phyloP scores from a whole-genome alignment of 441 rosid genomes.

The Erodium texanum region DNA sequence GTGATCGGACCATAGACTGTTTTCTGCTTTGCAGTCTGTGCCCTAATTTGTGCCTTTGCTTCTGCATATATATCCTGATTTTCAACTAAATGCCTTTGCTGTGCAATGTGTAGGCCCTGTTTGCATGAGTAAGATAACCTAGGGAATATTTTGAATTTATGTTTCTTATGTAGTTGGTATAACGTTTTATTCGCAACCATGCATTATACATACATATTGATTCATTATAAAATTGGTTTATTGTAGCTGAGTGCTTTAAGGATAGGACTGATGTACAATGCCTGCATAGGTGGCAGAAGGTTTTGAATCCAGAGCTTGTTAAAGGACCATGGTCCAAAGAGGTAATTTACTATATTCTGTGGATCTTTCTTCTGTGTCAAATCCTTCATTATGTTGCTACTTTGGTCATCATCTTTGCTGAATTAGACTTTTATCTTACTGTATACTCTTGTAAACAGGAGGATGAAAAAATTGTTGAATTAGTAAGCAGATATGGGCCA shows the following conservation, averaged over 20 bases:
- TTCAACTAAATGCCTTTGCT: not conserved
- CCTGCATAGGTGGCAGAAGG: constrained; percentile 99
- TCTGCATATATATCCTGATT: not conserved
- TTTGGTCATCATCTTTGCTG: not conserved
- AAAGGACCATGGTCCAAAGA: constrained; percentile 99
- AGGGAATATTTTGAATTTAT: not conserved
- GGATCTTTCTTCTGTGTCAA: constrained; percentile 5
- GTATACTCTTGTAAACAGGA: constrained; percentile 39
- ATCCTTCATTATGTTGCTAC: constrained; percentile 6
- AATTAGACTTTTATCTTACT: not conserved
- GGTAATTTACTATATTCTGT: constrained; percentile 33
- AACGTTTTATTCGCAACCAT: not conserved
- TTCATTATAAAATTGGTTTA: constrained; percentile 28
- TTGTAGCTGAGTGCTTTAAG: constrained; percentile 93
- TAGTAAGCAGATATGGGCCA: constrained; percentile 77
- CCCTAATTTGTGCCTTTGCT: not conserved
- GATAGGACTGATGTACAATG: constrained; percentile 99
- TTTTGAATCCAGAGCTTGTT: constrained; percentile 92
- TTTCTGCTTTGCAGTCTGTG: not conserved
- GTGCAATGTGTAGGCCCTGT: not conserved
- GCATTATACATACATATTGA: constrained; percentile 9
- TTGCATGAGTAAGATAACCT: not conserved
- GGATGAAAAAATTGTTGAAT: constrained; percentile 71
- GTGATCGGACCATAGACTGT: not conserved
- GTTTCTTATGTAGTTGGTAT: not conserved